Evolutionary conservation across 2,329 filamentous ascomycete species (phyloP).

Genomic region (Fusarium tjaetaba): DNA sequence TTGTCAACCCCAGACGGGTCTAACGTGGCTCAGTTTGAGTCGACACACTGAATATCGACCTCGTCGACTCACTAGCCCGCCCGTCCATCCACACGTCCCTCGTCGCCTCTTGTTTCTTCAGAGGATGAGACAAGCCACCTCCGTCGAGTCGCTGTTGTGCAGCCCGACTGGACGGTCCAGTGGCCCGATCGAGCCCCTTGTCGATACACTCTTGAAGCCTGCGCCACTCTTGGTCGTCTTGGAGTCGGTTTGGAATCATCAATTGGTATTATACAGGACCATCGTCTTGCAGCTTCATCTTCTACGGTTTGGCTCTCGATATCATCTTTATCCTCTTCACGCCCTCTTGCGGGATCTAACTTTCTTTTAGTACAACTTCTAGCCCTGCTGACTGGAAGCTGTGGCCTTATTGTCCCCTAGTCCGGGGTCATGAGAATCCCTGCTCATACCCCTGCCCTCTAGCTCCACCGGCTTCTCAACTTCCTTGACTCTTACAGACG

Average conservation of each 20-base stretch:
- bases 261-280: conserved; percentile 22
- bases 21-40: conserved; percentile 45
- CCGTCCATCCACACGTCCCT: conserved; percentile 39
- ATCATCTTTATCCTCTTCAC: conserved; percentile 1
- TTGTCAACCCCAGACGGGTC: conserved; percentile 46
- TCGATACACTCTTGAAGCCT: conserved; percentile 44
- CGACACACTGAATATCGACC: conserved; percentile 39
- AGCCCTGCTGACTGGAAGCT: conserved; percentile 39
- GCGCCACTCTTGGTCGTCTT: conserved; percentile 43
- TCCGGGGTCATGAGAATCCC: conserved; percentile 34
- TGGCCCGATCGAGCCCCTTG: conserved; percentile 43
- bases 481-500: conserved; percentile 41
- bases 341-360: conserved; percentile 10
- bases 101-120: conserved; percentile 42
- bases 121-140: conserved; percentile 46
- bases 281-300: conserved; percentile 25
- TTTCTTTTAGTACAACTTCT: conserved; percentile 20
- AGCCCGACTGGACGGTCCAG: conserved; percentile 43
- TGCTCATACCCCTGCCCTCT: conserved; percentile 27
- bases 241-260: conserved; percentile 35
- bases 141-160: conserved; percentile 39
- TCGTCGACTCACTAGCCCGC: conserved; percentile 43
- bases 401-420: conserved; percentile 42
- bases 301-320: conserved; percentile 16
- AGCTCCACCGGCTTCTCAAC: conserved; percentile 36